Conservation (phyloP, 78 protist genomes). For the Tieghemostelium lacteum region DNA sequence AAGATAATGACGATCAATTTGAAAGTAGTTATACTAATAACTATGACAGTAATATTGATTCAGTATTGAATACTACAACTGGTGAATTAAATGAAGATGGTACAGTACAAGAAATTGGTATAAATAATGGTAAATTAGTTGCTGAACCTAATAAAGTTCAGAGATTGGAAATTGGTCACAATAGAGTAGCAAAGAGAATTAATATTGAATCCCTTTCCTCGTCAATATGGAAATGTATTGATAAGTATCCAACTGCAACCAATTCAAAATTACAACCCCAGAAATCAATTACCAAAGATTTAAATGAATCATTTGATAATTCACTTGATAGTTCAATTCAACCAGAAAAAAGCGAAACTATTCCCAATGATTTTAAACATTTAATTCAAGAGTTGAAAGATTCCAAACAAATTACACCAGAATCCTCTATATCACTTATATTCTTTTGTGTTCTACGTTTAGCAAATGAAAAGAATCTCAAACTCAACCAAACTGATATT, state of each 20-base stretch:
- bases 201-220: slow-evolving; percentile 59
- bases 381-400: slow-evolving; percentile 5
- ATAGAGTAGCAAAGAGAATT: slow-evolving; percentile 58
- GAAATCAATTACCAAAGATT: neutral
- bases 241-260: neutral
- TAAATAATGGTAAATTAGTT: slow-evolving; percentile 40
- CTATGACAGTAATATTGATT: neutral
- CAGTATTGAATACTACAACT: neutral
- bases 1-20: neutral
- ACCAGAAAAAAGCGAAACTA: too few species aligned
- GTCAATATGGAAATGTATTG: slow-evolving; percentile 37
- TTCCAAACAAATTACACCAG: slow-evolving; percentile 48
- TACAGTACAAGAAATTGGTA: neutral
- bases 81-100: neutral
- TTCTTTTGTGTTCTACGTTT: slow-evolving; percentile 97
- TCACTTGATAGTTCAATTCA: neutral
- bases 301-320: neutral
- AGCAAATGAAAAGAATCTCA: slow-evolving; percentile 94
- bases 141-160: slow-evolving; percentile 42
- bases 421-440: slow-evolving; percentile 70
- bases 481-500: slow-evolving; percentile 11
- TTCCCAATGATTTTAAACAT: slow-evolving; percentile 7
- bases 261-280: neutral
- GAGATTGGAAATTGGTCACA: slow-evolving; percentile 39
- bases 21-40: neutral